Conservation (phyloP, 306 rosid species). For the Vachellia collinsii region DNA sequence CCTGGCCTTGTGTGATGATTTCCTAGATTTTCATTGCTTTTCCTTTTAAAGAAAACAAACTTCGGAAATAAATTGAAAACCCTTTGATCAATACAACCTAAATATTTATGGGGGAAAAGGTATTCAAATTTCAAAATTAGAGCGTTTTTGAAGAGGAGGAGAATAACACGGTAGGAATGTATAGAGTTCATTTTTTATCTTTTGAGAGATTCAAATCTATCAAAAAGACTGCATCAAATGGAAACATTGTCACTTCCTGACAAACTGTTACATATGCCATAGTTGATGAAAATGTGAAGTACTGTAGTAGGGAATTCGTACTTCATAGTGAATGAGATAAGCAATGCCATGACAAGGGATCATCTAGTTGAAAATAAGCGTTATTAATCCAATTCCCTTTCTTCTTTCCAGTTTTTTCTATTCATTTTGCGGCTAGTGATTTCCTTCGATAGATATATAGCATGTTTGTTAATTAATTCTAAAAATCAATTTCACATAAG, state of each 20-base stretch:
- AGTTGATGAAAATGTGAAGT: constrained; percentile 28
- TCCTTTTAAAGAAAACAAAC: not conserved
- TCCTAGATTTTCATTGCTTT: constrained; percentile 17
- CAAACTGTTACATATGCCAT: not conserved
- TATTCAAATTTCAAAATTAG: no score
- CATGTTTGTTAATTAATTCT: no score
- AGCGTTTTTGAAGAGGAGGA: not conserved
- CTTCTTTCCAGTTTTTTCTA: not conserved
- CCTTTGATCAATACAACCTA: not conserved
- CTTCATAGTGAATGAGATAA: constrained; percentile 22
- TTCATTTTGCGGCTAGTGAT: not conserved
- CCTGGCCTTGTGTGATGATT: constrained; percentile 31
- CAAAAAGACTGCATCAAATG: not conserved
- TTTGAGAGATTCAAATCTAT: no score
- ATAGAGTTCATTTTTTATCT: not conserved
- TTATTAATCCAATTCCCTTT: not conserved
- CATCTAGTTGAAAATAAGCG: constrained; percentile 31
- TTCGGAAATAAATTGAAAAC: not conserved
- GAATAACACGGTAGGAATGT: not conserved
- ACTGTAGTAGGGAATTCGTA: constrained; percentile 29
- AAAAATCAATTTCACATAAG: no score
- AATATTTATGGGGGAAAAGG: no score
- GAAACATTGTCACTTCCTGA: not conserved
- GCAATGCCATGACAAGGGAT: constrained; percentile 22
- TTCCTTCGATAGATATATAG: not conserved